A percentile compares a stretch with the other conserved stretches of the same genome.
phyloP scores from a whole-genome alignment of 495 filamentous ascomycete genomes.

The Podospora appendiculata region DNA sequence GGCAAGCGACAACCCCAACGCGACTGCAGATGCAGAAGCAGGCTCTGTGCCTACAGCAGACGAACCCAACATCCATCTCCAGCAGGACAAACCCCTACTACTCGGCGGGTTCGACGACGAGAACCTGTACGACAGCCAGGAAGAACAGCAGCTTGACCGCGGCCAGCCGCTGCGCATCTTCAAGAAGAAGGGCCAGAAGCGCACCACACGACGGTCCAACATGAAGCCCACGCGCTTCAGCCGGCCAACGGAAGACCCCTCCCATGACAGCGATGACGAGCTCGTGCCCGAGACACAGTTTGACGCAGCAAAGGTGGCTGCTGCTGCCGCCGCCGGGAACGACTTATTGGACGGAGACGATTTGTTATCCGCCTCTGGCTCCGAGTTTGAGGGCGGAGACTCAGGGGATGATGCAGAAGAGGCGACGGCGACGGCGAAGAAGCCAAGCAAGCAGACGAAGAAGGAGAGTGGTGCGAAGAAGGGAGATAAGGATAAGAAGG shows the following conservation, averaged over 20 bases:
- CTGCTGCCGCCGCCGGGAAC: not conserved
- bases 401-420: not conserved
- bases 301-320: slow-evolving; percentile 13
- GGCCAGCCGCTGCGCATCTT: slow-evolving; percentile 53
- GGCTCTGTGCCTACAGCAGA: no score
- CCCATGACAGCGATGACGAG: slow-evolving; percentile 16
- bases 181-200: slow-evolving; percentile 92
- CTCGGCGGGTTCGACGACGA: slow-evolving; percentile 58
- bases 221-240: slow-evolving; percentile 50
- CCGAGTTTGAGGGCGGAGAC: slow-evolving; percentile 4
- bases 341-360: slow-evolving; percentile 12
- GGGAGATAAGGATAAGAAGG: slow-evolving; percentile 22
- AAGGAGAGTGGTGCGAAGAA: slow-evolving; percentile 23
- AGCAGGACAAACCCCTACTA: slow-evolving; percentile 24
- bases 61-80: not conserved
- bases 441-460: slow-evolving; percentile 25
- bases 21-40: not conserved
- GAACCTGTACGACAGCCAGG: slow-evolving; percentile 38
- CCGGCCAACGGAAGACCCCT: slow-evolving; percentile 23
- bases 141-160: slow-evolving; percentile 24
- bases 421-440: slow-evolving; percentile 12
- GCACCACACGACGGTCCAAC: slow-evolving; percentile 69
- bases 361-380: slow-evolving; percentile 12
- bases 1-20: not conserved
- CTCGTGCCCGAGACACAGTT: slow-evolving; percentile 39